Percentiles rank a stretch among this genome's conserved stretches.
phyloP scores from a whole-genome alignment of 139 green algal species.

The Nannochloris sp. region DNA sequence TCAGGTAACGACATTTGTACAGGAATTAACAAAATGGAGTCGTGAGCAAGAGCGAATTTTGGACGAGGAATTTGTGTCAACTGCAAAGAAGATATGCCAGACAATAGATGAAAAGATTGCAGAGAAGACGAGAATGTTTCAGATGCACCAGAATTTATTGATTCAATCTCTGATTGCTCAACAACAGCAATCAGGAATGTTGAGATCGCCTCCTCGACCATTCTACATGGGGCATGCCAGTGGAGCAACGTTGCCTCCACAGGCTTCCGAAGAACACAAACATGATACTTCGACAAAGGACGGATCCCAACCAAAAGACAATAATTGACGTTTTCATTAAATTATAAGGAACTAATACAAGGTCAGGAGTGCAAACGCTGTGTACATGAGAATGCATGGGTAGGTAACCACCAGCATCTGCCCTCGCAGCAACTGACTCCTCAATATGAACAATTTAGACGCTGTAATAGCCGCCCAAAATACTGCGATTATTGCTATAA shows the following conservation, averaged over 20 bases:
- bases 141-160: slow-evolving; percentile 14
- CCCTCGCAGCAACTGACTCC: slow-evolving; percentile 51
- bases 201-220: neutral
- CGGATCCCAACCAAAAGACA: no score
- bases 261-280: no score
- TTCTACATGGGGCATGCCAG: neutral
- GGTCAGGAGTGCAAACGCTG: slow-evolving; percentile 69
- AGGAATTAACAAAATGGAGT: no score
- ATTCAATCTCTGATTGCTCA: slow-evolving; percentile 1
- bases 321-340: neutral
- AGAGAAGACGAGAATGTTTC: no score
- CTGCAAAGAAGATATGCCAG: no score
- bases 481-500: slow-evolving; percentile 40
- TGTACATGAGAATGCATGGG: slow-evolving; percentile 76
- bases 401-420: slow-evolving; percentile 56
- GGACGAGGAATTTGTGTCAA: no score
- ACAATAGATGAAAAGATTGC: no score
- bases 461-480: slow-evolving; percentile 62
- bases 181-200: neutral
- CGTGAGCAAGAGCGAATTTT: no score
- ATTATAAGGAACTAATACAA: slow-evolving; percentile 50
- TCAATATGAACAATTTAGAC: slow-evolving; percentile 51
- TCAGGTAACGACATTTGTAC: neutral
- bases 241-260: no score
- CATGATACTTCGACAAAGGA: no score